Conservation (phyloP, 129 eudicot species). For the Arctium minus region DNA sequence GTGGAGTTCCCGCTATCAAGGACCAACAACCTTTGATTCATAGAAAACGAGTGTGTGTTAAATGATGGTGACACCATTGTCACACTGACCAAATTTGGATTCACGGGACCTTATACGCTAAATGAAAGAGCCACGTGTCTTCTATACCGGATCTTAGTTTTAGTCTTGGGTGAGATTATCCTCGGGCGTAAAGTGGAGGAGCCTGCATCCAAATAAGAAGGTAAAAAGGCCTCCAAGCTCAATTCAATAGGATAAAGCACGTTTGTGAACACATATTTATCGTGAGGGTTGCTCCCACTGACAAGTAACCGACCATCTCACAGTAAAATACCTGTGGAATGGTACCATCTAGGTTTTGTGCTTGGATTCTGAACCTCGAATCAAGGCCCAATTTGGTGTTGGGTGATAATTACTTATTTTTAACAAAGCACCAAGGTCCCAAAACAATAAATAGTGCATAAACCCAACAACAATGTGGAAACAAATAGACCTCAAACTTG, state of each 20-base stretch:
- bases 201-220: slow-evolving; percentile 39
- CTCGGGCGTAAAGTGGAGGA: slow-evolving; percentile 31
- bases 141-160: slow-evolving; percentile 22
- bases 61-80: slow-evolving; percentile 51
- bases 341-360: slow-evolving; percentile 44
- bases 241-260: slow-evolving; percentile 55
- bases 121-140: slow-evolving; percentile 18
- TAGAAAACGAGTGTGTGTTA: slow-evolving; percentile 30
- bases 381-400: background rate
- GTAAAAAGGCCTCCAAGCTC: slow-evolving; percentile 53
- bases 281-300: background rate
- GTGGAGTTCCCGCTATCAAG: slow-evolving; percentile 18
- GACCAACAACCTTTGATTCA: slow-evolving; percentile 55
- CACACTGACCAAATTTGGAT: slow-evolving; percentile 22
- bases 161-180: slow-evolving; percentile 26
- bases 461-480: background rate
- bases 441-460: background rate
- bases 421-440: background rate
- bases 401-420: too few species aligned
- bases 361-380: slow-evolving; percentile 36
- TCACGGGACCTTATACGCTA: slow-evolving; percentile 2
- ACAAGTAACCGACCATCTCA: background rate
- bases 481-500: background rate
- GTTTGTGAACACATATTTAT: slow-evolving; percentile 31
- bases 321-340: slow-evolving; percentile 26